Evolutionary conservation across 768 basidiomycete species (phyloP).

Genomic region (Leccinum incarnatum): DNA sequence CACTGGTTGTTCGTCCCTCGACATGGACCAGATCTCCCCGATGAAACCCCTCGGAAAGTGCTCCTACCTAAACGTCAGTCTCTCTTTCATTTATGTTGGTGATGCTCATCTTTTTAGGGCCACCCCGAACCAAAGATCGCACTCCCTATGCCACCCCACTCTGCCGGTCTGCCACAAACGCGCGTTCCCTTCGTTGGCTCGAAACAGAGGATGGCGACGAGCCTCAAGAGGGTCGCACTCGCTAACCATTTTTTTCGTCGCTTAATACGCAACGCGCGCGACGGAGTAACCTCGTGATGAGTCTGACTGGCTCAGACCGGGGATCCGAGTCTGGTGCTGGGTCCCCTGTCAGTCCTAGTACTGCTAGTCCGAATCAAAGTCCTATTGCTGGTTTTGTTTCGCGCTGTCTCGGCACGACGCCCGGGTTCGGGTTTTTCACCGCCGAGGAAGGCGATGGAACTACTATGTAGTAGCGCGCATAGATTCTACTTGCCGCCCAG

Average conservation of each 20-base stretch:
- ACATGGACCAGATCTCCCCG: too few relatives aligned
- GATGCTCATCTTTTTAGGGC: too few relatives aligned
- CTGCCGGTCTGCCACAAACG: slow-evolving; percentile 20
- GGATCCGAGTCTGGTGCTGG: not conserved
- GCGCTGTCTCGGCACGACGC: not conserved
- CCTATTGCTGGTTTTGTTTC: not conserved
- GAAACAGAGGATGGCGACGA: slow-evolving; percentile 31
- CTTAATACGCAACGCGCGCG: slow-evolving; percentile 5
- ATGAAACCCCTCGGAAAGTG: too few relatives aligned
- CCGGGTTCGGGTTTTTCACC: not conserved
- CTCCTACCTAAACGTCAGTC: too few relatives aligned
- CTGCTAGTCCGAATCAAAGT: too few relatives aligned
- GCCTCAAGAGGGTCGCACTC: not conserved
- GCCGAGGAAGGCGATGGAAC: not conserved
- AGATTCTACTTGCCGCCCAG: too few relatives aligned
- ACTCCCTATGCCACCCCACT: slow-evolving; percentile 24
- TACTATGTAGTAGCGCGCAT: too few relatives aligned
- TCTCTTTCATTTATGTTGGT: too few relatives aligned
- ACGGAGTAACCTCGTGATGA: slow-evolving; percentile 29
- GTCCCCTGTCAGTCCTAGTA: not conserved
- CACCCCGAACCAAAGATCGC: too few relatives aligned
- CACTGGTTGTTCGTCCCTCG: too few relatives aligned
- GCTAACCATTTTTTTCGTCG: slow-evolving; percentile 21
- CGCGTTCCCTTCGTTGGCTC: slow-evolving; percentile 51
- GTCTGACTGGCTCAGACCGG: slow-evolving; percentile 12